Evolutionary conservation across 2,329 filamentous ascomycete genomes (phyloP), one percentile per base, ranked within the genome.

Genomic region (Ramichloridium luteum): DNA sequence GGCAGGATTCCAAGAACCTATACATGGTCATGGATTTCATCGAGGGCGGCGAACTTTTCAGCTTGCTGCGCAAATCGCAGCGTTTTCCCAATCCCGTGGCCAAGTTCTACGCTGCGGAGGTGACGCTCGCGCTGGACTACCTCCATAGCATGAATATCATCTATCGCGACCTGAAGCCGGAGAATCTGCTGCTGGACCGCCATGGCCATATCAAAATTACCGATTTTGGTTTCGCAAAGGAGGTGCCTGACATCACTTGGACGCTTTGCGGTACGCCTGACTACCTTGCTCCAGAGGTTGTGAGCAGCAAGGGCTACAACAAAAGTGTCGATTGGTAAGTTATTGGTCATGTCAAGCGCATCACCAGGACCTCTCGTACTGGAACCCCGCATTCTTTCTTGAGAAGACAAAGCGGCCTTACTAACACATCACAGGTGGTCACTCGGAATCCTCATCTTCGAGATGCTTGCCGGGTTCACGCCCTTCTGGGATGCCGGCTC

Each of bases 21-120:
- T 98, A 98, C 71, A 98, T 98, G 90, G 90, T 98, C 50, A 98
- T 98, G 90, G 90, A 98, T 59, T 98, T 98, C 64, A 88, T 98
- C 32, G 90, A 98, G 61, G 90, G 90, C 46, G 90, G 90, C 51
- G 90, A 98, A 67, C 68, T 98, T 33, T 98, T 98, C 58, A 96
- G 88, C 46, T 62, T 98, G 49, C 65, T 98, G 49, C 73, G 90
- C 49, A 96, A 98, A 61, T 96, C 88, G 36, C 77, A 98, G 90
- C 82, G 90, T 41, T 98, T 98, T 58, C 90, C 90, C 6, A 98
- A 98, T 50, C 90, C 90, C 4, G 90, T 98, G 34, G 90, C 90
- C 53, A 98, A 98, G 59, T 98, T 98, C 64, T 98, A 98, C 57
- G 90, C 90, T 18, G 90, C 90, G 30, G 90, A 98, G 60, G 90